Percentiles rank a stretch among this genome's conserved stretches.
Conservation (phyloP, 1,284 basidiomycete species). For the Cutaneotrichosporon cavernicola region DNA sequence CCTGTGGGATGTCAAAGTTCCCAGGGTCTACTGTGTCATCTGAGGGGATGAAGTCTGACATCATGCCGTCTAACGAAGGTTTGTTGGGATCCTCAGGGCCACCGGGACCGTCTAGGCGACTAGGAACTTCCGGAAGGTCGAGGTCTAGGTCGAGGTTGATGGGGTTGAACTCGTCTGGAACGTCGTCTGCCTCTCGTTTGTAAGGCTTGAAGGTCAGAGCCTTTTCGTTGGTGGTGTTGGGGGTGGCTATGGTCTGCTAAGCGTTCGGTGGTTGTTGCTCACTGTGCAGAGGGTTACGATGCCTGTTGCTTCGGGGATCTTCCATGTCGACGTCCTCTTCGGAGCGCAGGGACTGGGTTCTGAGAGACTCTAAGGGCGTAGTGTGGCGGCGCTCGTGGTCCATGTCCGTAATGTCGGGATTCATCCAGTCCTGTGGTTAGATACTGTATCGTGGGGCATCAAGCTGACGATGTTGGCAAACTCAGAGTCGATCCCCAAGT, state of each 20-base stretch:
- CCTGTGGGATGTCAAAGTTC: not conserved
- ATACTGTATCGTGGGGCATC: not conserved
- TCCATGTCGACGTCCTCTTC: not conserved
- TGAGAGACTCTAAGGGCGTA: not conserved
- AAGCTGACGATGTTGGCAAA: conserved; percentile 34
- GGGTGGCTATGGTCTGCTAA: not conserved
- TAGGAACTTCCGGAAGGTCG: not conserved
- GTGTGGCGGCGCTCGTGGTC: conserved; percentile 10
- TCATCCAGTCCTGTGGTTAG: conserved; percentile 39
- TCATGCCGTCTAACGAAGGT: not conserved
- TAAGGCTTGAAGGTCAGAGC: not conserved
- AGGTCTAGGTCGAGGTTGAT: not conserved
- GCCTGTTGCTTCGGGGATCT: not conserved
- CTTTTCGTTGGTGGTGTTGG: not conserved
- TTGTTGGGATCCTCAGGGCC: not conserved
- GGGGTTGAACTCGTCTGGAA: not conserved
- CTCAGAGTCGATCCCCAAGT: conserved; percentile 23
- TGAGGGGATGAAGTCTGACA: not conserved
- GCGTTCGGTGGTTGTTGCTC: not conserved
- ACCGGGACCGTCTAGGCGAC: too few species aligned
- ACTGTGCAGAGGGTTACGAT: not conserved
- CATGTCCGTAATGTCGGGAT: conserved; percentile 33
- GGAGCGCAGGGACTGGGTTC: not conserved
- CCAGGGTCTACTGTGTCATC: not conserved
- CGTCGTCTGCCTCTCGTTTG: not conserved